Base-by-base conservation (phyloP, 192 early-diverging fungal genomes). In the Backusella luteola region DNA sequence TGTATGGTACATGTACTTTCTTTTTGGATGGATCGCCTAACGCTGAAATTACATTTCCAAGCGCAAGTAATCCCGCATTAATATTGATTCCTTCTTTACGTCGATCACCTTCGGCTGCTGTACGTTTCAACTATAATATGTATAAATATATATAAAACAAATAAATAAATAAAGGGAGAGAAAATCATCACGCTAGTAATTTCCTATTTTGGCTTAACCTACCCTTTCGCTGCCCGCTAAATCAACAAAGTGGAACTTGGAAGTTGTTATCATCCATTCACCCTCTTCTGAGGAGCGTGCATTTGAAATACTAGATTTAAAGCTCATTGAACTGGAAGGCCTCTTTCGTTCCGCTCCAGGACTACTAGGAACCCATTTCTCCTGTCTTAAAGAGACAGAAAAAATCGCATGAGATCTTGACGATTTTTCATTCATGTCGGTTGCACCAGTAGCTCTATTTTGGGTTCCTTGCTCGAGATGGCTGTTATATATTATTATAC, bases 241-340 rank as follows among this genome's bases (percentile, higher is more conserved):
- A 88, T 99, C 98, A 38, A 99, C 98, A 89, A 99, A 99, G 78
- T 98, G 92, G 75, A 99, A 97, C 85, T 99, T 99, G 36, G 78
- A 77, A 12, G 71, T 67, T 41, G 78, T 75, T 53, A 75, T 68
- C 1, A 74, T 35, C n/a, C 52, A 69, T 75, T 86, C 81, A 9
- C 74, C 75, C 17, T 73, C 67, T 15, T 82, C 80, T 0, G 85
- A 80, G 6, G 70, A 19, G 3, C 52, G 26, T 49, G 34, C 4
- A 41, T 73, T 73, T 15, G 69, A 38, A 39, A 15, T 38, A 8
- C 35, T 34, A 12, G 75, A 69, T 56, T 68, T n/a, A 12, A 38
- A 56, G 41, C 68, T 69, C 34, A 56, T 76, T 36, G 75, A 36
- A 44, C 70, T 70, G 6, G 73, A 44, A 3, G 77, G 52, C n/a